phyloP scores from a whole-genome alignment of 2,329 filamentous ascomycete species.

The Trichoderma citrinoviride region DNA sequence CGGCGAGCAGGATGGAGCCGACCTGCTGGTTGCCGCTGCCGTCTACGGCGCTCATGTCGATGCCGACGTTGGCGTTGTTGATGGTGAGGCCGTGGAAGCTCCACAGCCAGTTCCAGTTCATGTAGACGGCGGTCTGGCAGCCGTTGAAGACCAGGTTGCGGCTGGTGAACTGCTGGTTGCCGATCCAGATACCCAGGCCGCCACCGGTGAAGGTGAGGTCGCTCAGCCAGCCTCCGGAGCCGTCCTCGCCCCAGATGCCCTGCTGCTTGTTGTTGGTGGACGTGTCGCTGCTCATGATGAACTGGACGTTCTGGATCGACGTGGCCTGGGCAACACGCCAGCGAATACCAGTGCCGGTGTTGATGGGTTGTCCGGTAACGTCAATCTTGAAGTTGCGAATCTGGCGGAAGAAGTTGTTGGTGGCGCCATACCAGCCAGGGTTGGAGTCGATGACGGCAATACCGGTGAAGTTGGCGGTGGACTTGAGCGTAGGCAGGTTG shows the following conservation, averaged over 20 bases:
- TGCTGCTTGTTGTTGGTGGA: slow-evolving; percentile 65
- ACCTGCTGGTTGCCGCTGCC: slow-evolving; percentile 66
- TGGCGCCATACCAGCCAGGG: slow-evolving; percentile 83
- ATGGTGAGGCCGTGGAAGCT: slow-evolving; percentile 73
- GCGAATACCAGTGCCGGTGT: slow-evolving; percentile 68
- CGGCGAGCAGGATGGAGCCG: slow-evolving; percentile 79
- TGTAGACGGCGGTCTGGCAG: slow-evolving; percentile 78
- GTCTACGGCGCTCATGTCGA: slow-evolving; percentile 66
- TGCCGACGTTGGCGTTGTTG: slow-evolving; percentile 69
- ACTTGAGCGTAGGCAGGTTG: slow-evolving; percentile 72
- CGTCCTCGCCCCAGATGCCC: slow-evolving; percentile 83
- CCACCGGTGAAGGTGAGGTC: slow-evolving; percentile 84
- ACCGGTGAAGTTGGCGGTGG: slow-evolving; percentile 67
- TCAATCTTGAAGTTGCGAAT: slow-evolving; percentile 81
- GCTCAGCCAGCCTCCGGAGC: slow-evolving; percentile 78
- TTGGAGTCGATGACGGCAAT: slow-evolving; percentile 89
- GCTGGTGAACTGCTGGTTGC: slow-evolving; percentile 84
- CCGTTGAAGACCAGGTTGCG: slow-evolving; percentile 79
- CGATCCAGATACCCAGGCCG: slow-evolving; percentile 72
- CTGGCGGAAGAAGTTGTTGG: slow-evolving; percentile 82
- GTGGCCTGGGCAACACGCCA: slow-evolving; percentile 86
- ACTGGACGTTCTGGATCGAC: slow-evolving; percentile 75
- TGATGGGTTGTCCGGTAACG: slow-evolving; percentile 61
- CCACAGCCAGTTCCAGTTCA: slow-evolving; percentile 94
- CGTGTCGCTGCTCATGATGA: slow-evolving; percentile 71